phyloP scores from a whole-genome alignment of 2,329 filamentous ascomycete genomes.

The Talaromyces piceae region DNA sequence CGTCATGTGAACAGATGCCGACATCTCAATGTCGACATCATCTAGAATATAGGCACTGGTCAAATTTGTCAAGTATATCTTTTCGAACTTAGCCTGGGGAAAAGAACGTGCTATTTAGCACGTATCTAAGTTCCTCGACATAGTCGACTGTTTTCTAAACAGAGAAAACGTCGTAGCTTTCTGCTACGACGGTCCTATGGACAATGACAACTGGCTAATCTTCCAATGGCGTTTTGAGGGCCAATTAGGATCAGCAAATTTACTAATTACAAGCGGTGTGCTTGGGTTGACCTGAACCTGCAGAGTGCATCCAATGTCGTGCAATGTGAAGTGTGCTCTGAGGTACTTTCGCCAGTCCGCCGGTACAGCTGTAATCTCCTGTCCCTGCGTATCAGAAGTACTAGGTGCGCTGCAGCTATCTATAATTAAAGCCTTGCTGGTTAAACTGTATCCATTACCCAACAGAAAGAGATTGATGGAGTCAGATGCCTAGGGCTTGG shows the following conservation, averaged over 20 bases:
- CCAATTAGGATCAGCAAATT: background rate
- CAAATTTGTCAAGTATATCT: background rate
- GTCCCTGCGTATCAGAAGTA: too few species aligned
- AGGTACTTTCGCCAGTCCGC: too few species aligned
- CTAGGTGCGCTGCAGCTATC: too few species aligned
- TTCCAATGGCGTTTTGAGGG: background rate
- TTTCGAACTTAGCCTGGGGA: background rate
- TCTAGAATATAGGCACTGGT: background rate
- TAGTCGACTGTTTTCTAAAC: background rate
- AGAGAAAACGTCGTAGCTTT: background rate
- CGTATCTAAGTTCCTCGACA: background rate
- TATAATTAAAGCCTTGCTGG: too few species aligned
- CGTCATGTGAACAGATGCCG: too few species aligned
- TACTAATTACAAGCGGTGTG: background rate
- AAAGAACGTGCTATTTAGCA: background rate
- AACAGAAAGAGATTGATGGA: too few species aligned
- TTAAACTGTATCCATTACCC: too few species aligned
- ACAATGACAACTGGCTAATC: background rate
- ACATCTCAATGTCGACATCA: too few species aligned
- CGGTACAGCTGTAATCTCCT: too few species aligned
- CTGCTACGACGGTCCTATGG: background rate
- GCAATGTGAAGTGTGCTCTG: conserved; percentile 1
- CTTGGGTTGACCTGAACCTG: background rate
- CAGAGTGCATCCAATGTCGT: background rate
- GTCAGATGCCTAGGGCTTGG: too few species aligned